Evolutionary conservation across 2,329 filamentous ascomycete species (phyloP).

Genomic region (Neodidymelliopsis sp.): DNA sequence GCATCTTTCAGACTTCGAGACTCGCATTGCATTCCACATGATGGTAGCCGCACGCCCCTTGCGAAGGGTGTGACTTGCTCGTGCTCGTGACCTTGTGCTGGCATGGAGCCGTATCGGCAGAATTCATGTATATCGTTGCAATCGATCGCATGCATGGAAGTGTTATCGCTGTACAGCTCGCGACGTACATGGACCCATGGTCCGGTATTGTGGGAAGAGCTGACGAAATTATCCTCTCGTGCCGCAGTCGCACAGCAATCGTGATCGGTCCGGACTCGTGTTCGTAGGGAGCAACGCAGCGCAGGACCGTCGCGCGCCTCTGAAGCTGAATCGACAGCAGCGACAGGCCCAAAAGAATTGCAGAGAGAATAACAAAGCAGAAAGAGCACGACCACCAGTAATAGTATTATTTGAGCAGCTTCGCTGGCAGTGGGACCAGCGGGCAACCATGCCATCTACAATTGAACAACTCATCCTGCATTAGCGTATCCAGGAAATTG

Average conservation of each 20-base stretch:
- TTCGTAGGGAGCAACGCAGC: slow-evolving; percentile 1
- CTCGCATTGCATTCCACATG: slow-evolving; percentile 12
- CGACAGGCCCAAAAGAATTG: too few relatives aligned
- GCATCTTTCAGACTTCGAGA: not conserved
- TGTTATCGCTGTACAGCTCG: not conserved
- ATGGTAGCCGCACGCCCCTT: slow-evolving; percentile 8
- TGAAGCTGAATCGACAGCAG: too few relatives aligned
- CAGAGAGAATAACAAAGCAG: slow-evolving; percentile 15
- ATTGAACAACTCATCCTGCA: slow-evolving; percentile 51
- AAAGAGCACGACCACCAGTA: slow-evolving; percentile 15
- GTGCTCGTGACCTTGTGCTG: slow-evolving; percentile 13
- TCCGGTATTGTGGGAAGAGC: slow-evolving; percentile 11
- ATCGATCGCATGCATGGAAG: slow-evolving; percentile 3
- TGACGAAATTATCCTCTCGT: slow-evolving; percentile 10
- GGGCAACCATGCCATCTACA: slow-evolving; percentile 36
- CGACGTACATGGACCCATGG: not conserved
- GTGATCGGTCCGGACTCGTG: slow-evolving; percentile 6
- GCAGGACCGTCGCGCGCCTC: too few relatives aligned
- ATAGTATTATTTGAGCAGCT: slow-evolving; percentile 39
- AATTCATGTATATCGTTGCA: not conserved
- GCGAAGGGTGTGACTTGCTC: slow-evolving; percentile 12
- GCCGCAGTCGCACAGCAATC: slow-evolving; percentile 17
- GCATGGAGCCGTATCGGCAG: not conserved
- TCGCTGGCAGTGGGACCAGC: slow-evolving; percentile 34
- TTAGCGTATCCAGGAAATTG: slow-evolving; percentile 45